Percentiles rank a stretch among this genome's conserved stretches.
Conservation (phyloP, 176 grass and related monocot genomes). For the Oryza longistaminata region DNA sequence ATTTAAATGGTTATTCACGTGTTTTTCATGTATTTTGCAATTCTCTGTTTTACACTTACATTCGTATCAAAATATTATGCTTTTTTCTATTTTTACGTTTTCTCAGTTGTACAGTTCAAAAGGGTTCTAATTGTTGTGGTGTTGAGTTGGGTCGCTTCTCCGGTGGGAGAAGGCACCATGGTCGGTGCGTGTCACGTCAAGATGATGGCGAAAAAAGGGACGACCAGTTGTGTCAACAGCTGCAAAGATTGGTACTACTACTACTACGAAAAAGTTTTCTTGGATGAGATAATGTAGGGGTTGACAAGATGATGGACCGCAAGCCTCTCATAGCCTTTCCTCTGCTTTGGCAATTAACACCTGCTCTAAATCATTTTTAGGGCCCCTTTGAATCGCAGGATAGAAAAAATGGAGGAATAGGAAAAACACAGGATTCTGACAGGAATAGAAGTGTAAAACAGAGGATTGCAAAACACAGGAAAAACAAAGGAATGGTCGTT, state of each 20-base stretch:
- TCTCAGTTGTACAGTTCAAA: too few relatives aligned
- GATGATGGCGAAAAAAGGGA: constrained; percentile 28
- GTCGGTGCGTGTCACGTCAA: constrained; percentile 37
- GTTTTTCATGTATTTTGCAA: too few relatives aligned
- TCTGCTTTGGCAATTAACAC: background rate
- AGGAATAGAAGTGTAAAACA: too few relatives aligned
- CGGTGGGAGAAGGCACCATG: constrained; percentile 46
- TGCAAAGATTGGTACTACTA: background rate
- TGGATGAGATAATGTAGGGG: constrained; percentile 5
- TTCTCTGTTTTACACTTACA: too few relatives aligned
- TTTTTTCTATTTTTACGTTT: too few relatives aligned
- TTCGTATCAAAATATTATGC: too few relatives aligned
- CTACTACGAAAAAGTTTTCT: constrained; percentile 8
- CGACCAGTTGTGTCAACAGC: constrained; percentile 16
- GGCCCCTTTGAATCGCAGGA: too few relatives aligned
- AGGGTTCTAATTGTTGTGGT: background rate
- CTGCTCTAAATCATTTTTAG: background rate
- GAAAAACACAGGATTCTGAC: too few relatives aligned
- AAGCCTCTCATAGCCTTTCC: background rate
- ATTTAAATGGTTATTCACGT: too few relatives aligned
- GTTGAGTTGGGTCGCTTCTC: constrained; percentile 8
- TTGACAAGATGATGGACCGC: constrained; percentile 30
- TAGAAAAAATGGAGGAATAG: too few relatives aligned
- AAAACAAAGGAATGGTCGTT: too few relatives aligned
- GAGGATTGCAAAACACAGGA: too few relatives aligned